Base-by-base conservation (phyloP, 352 stramenopile species). In the Halophytophthora batemanensis region DNA sequence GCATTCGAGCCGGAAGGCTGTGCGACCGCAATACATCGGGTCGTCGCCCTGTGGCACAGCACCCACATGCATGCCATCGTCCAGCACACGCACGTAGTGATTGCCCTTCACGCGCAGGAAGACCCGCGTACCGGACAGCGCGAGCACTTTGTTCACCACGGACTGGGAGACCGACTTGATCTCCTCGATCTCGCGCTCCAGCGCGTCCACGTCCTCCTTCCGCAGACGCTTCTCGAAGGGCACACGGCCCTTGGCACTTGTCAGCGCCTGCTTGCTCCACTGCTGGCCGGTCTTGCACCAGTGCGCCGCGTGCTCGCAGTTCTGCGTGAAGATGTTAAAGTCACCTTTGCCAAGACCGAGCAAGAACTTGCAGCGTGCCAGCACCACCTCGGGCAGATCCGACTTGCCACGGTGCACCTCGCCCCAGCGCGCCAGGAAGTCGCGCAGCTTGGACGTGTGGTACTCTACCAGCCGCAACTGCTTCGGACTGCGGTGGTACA, bases 301-400 rank as follows among this genome's bases (percentile, higher is more conserved):
- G 47, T 90, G 76, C n/a, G 79, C 79, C 13, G 77, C 75, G 45
- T 90, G 79, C 54, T 90, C 79, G 58, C 79, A 90, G 61, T 90
- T 90, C 55, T 90, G 79, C 7, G 70, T 82, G 46, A 87, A 82
- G 47, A 90, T 87, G 53, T 90, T 87, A 36, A 90, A 90, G 38
- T 90, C 77, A 12, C 79, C 79, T 19, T 77, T 76, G 31, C 79
- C 79, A 17, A 90, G 54, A 0, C 76, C 79, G 8, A 90, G 49
- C 13, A 90, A 56, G 41, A 87, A 87, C 53, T 86, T 87, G 69
- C 79, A 90, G 10, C 79, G 72, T 29, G 79, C 73, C 19, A 90
- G 61, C 39, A 90, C 75, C 10, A 90, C 79, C 60, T 90, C 76
- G 3, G 79, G 79, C 21, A 90, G 55, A 50, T 90, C 79, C 35